Evolutionary conservation across 257 asterid species (phyloP), one percentile per base, ranked within the genome.

Genomic region (Nicotiana tabacum): DNA sequence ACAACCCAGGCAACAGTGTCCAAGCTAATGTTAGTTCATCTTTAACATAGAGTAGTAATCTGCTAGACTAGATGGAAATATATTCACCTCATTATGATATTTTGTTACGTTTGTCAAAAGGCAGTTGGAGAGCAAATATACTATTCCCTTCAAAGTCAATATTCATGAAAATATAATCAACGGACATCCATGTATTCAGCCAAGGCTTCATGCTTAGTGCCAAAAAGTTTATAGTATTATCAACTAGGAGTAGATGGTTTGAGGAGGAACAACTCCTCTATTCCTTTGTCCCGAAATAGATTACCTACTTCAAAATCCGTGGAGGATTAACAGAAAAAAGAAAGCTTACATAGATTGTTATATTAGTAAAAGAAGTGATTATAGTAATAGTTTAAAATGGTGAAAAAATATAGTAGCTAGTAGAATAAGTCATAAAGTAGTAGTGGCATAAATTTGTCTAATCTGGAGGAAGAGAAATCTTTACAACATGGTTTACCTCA

Each of bases 401-500:
- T 27, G 61, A 48, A 48, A 13, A 43, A 21, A 27, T 24, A 48
- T 35, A 74, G 62, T 48, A 74, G 13, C 62, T 74, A 48, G 39
- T 48, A 74, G 39, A 74, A 74, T 46, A 46, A 48, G 21, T 51
- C 80, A 51, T 46, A 17, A 70, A 48, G 27, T 76, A 29, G 32
- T 46, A 76, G 53, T 27, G 29, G 51, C 80, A 76, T 8, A 51
- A 16, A 51, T 76, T 76, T 18, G 2, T 24, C 46, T 27, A 76
- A 76, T 74, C 62, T 51, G 46, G 64, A 48, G 53, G 67, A 51
- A 81, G 61, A 66, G 24, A 66, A 81, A 81, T 58, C 77, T 66
- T 76, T 64, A 53, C 18, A 53, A 57, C 35, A 51, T 66, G 17
- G 67, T 66, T 83, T 77, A 94, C 99, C 93, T 93, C 94, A 88